Conservation (phyloP, 2,329 filamentous ascomycete species). For the Penicillium sp. region DNA sequence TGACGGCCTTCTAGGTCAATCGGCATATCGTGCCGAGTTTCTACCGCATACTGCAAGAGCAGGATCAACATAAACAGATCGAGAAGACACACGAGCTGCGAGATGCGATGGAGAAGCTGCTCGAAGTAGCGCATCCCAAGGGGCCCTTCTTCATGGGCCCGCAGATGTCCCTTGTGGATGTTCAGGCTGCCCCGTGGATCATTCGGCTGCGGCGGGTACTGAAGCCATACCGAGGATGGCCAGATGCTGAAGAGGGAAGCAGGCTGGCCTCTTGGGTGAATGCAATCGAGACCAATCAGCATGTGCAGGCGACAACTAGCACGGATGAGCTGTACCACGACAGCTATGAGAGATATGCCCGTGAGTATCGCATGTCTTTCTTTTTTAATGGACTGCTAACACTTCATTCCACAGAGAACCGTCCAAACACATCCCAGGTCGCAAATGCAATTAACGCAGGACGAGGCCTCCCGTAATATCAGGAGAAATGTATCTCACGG, state of each 20-base stretch:
- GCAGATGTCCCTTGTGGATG: slow-evolving; percentile 64
- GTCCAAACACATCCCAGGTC: slow-evolving; percentile 57
- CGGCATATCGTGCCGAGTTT: slow-evolving; percentile 72
- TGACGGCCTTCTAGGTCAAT: slow-evolving; percentile 60
- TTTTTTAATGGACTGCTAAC: slow-evolving; percentile 3
- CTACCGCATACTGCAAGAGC: slow-evolving; percentile 68
- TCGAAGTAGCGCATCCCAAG: slow-evolving; percentile 55
- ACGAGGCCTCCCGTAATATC: slow-evolving; percentile 48
- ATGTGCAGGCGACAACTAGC: slow-evolving; percentile 67
- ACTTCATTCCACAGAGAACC: slow-evolving; percentile 49
- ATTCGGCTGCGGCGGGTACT: slow-evolving; percentile 66
- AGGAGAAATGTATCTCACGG: not conserved
- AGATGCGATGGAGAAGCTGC: slow-evolving; percentile 61
- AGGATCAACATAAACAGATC: slow-evolving; percentile 59
- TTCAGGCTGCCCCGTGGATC: slow-evolving; percentile 74
- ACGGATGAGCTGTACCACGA: slow-evolving; percentile 64
- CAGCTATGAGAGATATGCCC: slow-evolving; percentile 62
- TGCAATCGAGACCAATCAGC: slow-evolving; percentile 63
- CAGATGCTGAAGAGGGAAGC: slow-evolving; percentile 59
- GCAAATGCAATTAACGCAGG: slow-evolving; percentile 61
- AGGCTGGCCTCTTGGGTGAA: slow-evolving; percentile 69
- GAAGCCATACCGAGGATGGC: slow-evolving; percentile 64
- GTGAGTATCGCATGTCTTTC: slow-evolving; percentile 36
- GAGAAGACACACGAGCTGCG: slow-evolving; percentile 62
- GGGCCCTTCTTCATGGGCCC: slow-evolving; percentile 69